A percentile compares a stretch with the other conserved stretches of the same genome.
These are phyloP conservation scores for Fusarium tricinctum DNA, from an alignment of 2,329 filamentous ascomycete species.

Conservation along the genomic window DNA sequence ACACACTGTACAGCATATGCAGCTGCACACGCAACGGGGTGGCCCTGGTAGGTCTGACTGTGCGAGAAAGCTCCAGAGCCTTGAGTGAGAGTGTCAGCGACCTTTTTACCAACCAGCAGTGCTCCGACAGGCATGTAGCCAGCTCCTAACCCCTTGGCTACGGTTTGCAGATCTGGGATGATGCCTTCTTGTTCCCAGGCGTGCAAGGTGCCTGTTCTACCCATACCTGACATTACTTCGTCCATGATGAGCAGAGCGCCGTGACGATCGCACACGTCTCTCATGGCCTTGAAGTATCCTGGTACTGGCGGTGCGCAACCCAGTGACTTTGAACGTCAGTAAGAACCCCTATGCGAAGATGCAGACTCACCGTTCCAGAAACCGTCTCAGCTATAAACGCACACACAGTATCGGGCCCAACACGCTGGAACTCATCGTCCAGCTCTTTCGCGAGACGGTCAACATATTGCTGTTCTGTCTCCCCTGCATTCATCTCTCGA, in stretches of 20 bases:
- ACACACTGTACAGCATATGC: slow-evolving; percentile 55
- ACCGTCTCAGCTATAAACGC: slow-evolving; percentile 44
- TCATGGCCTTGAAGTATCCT: slow-evolving; percentile 68
- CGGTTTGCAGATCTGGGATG: slow-evolving; percentile 73
- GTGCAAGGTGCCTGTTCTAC: slow-evolving; percentile 71
- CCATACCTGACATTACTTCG: slow-evolving; percentile 78
- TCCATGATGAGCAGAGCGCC: slow-evolving; percentile 69
- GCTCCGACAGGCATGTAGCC: slow-evolving; percentile 40
- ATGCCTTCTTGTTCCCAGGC: slow-evolving; percentile 72
- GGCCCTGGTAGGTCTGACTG: slow-evolving; percentile 68
- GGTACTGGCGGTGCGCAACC: slow-evolving; percentile 33
- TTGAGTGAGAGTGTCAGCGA: slow-evolving; percentile 21
- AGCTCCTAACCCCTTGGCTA: slow-evolving; percentile 74
- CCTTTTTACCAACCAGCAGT: slow-evolving; percentile 20
- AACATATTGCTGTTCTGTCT: slow-evolving; percentile 46
- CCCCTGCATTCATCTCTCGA: slow-evolving; percentile 42
- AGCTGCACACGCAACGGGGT: slow-evolving; percentile 57
- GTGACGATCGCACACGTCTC: slow-evolving; percentile 66
- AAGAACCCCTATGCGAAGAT: fast-evolving
- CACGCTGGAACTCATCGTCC: slow-evolving; percentile 33
- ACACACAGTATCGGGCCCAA: slow-evolving; percentile 38
- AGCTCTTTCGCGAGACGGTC: slow-evolving; percentile 31
- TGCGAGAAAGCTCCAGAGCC: slow-evolving; percentile 61
- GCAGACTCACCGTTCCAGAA: slow-evolving; percentile 35
- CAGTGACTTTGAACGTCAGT: slow-evolving; percentile 15